Percentiles rank a stretch among this genome's conserved stretches.
These are phyloP conservation scores for Phyllostachys edulis DNA, from an alignment of 176 grass and related monocot species.

Conservation along the genomic window DNA sequence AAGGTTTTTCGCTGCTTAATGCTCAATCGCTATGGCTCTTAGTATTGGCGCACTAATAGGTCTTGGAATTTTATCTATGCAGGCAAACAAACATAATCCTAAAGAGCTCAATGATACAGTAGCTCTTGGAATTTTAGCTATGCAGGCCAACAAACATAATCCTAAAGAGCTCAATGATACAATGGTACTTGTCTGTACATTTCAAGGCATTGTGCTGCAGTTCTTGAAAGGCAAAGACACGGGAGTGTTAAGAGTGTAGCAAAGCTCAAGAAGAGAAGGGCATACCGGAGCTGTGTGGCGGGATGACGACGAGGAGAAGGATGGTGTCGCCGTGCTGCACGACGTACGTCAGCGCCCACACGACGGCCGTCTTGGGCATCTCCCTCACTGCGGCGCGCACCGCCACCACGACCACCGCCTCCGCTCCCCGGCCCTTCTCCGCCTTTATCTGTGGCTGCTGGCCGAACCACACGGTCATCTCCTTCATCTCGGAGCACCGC, in stretches of 20 bases:
- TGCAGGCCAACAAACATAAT: no score
- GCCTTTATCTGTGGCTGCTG: slow-evolving; percentile 25
- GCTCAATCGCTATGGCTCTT: background rate
- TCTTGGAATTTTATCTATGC: no score
- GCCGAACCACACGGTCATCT: background rate
- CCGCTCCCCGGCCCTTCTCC: slow-evolving; percentile 7
- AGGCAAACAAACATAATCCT: no score
- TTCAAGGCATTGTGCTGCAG: background rate
- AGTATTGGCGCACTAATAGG: background rate
- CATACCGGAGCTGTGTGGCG: slow-evolving; percentile 57
- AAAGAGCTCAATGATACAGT: no score
- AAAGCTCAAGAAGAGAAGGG: background rate
- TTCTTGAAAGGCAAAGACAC: background rate
- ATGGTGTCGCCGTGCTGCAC: slow-evolving; percentile 79
- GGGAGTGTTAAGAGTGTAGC: background rate
- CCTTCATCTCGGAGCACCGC: background rate
- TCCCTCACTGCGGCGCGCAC: slow-evolving; percentile 66
- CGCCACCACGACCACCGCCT: slow-evolving; percentile 61
- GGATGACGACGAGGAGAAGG: slow-evolving; percentile 64
- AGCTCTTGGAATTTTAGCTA: no score
- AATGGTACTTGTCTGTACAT: background rate
- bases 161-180: no score
- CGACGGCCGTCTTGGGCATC: slow-evolving; percentile 67
- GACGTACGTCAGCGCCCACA: slow-evolving; percentile 83
- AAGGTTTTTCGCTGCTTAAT: no score